A percentile compares a stretch with the other conserved stretches of the same genome.
Evolutionary conservation across 1,139 yeast genomes (phyloP).

Genomic region (Saccharomyces hybrid): DNA sequence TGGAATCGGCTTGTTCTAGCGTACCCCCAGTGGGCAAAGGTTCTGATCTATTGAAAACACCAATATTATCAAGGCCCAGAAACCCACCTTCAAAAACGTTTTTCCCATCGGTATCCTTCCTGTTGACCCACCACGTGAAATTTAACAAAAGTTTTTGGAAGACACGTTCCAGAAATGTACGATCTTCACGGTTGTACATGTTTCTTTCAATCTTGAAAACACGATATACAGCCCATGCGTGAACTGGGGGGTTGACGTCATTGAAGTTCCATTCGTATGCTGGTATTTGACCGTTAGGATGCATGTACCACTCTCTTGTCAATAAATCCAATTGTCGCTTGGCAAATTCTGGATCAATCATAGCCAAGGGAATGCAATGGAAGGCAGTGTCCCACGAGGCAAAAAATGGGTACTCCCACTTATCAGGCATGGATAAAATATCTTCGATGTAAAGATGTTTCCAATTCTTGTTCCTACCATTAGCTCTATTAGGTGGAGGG

Average conservation of each 20-base stretch:
- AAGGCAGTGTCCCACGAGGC: constrained; percentile 98
- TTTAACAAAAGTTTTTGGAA: constrained; percentile 85
- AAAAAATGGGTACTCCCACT: constrained; percentile 95
- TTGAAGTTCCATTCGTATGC: constrained; percentile 97
- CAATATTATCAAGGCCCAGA: constrained; percentile 89
- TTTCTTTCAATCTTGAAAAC: constrained; percentile 85
- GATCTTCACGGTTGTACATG: constrained; percentile 74
- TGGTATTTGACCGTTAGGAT: constrained; percentile 97
- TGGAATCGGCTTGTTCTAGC: constrained; percentile 91
- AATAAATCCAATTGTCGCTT: constrained; percentile 81
- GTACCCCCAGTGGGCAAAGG: constrained; percentile 91
- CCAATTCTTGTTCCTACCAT: constrained; percentile 86
- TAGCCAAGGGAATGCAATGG: constrained; percentile 90
- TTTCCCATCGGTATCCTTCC: constrained; percentile 83
- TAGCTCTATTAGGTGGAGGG: constrained; percentile 75
- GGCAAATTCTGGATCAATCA: constrained; percentile 93
- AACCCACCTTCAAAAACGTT: constrained; percentile 95
- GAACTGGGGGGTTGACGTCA: constrained; percentile 96
- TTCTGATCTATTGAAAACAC: constrained; percentile 89
- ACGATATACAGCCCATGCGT: constrained; percentile 93
- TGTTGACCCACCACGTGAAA: constrained; percentile 98
- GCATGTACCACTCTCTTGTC: constrained; percentile 97
- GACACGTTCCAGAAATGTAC: constrained; percentile 80
- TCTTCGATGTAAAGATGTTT: constrained; percentile 84
- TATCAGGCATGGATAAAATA: constrained; percentile 84